Conservation (phyloP, 2,329 filamentous ascomycete genomes). For the Apiospora malaysiana region DNA sequence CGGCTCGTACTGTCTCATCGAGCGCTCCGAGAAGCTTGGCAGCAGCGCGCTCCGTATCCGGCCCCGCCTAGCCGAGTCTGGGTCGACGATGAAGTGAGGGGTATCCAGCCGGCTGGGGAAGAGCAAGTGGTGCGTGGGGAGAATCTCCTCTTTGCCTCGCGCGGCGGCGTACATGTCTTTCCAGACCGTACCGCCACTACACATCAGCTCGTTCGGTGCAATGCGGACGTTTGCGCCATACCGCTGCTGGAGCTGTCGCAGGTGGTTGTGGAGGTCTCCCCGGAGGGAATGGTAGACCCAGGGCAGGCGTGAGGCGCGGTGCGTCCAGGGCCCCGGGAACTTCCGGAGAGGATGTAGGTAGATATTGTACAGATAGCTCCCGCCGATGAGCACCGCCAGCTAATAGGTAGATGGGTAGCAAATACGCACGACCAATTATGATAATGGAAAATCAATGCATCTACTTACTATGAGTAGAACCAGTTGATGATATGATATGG, state of each 20-base stretch:
- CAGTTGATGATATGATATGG: too few relatives aligned
- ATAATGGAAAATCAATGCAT: background rate
- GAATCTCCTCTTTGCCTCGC: conserved; percentile 27
- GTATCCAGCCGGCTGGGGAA: conserved; percentile 33
- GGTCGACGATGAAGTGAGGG: conserved; percentile 38
- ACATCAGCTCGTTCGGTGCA: conserved; percentile 44
- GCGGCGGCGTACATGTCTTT: conserved; percentile 36
- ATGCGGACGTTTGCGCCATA: conserved; percentile 48
- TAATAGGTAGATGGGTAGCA: background rate
- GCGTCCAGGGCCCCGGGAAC: conserved; percentile 32
- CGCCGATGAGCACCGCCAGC: background rate
- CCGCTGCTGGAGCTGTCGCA: conserved; percentile 36
- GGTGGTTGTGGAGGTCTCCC: conserved; percentile 27
- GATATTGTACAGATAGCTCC: conserved; percentile 27
- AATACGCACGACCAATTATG: background rate
- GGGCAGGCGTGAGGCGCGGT: conserved; percentile 25
- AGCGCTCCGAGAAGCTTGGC: conserved; percentile 42
- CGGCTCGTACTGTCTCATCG: conserved; percentile 45
- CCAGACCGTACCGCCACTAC: conserved; percentile 42
- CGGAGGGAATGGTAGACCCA: conserved; percentile 14
- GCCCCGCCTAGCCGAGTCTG: conserved; percentile 36
- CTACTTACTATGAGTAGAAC: background rate
- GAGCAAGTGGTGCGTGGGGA: conserved; percentile 34
- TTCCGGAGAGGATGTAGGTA: conserved; percentile 33
- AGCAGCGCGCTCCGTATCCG: conserved; percentile 39